A percentile compares a stretch with the other conserved stretches of the same genome.
These are phyloP conservation scores for Populus pruinosa DNA, from an alignment of 345 rosid species.

Conservation along the genomic window DNA sequence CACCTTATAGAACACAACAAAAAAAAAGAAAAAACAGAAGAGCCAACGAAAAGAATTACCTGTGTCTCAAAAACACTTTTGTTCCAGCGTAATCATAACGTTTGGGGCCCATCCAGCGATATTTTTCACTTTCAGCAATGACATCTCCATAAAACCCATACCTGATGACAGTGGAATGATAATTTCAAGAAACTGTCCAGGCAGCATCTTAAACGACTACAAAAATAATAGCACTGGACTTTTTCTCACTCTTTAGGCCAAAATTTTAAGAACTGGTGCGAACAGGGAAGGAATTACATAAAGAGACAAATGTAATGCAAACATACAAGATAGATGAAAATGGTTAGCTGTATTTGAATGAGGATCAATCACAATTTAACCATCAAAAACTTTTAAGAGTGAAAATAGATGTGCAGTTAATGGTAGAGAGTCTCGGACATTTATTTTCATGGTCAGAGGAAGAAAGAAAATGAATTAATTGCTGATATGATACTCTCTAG, in stretches of 20 bases:
- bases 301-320: not conserved
- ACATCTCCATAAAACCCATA: slow-evolving; percentile 98
- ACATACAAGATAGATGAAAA: not conserved
- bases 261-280: not conserved
- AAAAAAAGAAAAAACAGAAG: not conserved
- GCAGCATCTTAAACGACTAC: not conserved
- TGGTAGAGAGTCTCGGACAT: no score
- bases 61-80: slow-evolving; percentile 80
- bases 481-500: no score
- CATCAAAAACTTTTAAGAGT: not conserved
- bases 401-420: no score
- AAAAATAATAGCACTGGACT: not conserved
- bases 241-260: not conserved
- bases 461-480: no score
- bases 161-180: slow-evolving; percentile 31
- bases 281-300: not conserved
- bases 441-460: no score
- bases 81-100: slow-evolving; percentile 96
- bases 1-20: not conserved
- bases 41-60: slow-evolving; percentile 35
- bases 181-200: slow-evolving; percentile 6
- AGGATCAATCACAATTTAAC: not conserved
- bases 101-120: slow-evolving; percentile 98
- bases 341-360: not conserved
- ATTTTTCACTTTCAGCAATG: slow-evolving; percentile 85